phyloP scores from a whole-genome alignment of 331 rosid species.

The Acacia concinna region DNA sequence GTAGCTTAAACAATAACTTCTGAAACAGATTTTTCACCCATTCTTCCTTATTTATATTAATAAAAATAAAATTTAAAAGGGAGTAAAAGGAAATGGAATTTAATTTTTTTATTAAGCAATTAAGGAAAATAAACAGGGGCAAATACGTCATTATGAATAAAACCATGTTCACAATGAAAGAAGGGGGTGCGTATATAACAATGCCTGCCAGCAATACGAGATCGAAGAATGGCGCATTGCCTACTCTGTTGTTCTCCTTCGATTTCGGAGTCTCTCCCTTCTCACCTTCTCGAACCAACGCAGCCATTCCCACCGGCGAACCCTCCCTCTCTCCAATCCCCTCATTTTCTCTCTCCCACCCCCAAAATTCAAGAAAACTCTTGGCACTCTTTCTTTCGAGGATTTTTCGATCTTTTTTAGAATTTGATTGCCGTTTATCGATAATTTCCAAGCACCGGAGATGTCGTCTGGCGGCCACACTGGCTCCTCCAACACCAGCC shows the following conservation, averaged over 20 bases:
- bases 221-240: slow-evolving; percentile 34
- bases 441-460: slow-evolving; percentile 32
- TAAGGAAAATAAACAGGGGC: background rate
- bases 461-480: slow-evolving; percentile 75
- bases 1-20: too few species aligned
- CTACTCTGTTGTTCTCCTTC: background rate
- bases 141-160: background rate
- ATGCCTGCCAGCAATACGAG: background rate
- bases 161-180: background rate
- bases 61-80: background rate
- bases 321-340: background rate
- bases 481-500: slow-evolving; percentile 55
- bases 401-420: background rate
- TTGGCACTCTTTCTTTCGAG: background rate
- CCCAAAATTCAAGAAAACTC: background rate
- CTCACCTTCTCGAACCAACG: slow-evolving; percentile 26
- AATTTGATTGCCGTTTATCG: background rate
- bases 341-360: background rate
- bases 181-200: slow-evolving; percentile 4
- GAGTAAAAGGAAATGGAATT: background rate
- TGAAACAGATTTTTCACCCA: too few species aligned
- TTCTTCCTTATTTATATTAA: background rate
- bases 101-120: background rate
- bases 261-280: slow-evolving; percentile 25
- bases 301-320: background rate